Conservation (phyloP, 768 basidiomycete species). For the Leccinum barrowsii region DNA sequence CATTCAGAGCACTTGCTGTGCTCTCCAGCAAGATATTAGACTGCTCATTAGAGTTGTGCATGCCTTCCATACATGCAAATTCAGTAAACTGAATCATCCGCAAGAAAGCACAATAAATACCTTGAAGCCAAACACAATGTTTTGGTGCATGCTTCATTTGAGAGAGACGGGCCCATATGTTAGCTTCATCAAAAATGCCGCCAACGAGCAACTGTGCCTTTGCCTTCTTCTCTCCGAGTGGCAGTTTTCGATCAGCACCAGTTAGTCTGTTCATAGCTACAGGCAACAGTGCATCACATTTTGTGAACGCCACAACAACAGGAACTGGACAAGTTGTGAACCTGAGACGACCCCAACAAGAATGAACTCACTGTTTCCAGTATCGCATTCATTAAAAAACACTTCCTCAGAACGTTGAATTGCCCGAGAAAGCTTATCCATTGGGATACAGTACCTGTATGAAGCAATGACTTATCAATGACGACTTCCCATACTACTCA, state of each 20-base stretch:
- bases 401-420: not conserved
- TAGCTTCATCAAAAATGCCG: not conserved
- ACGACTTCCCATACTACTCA: not conserved
- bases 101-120: not conserved
- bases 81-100: not conserved
- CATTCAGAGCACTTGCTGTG: not conserved
- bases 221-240: not conserved
- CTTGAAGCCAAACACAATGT: not conserved
- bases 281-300: not conserved
- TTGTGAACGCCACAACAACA: not conserved
- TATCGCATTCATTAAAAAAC: not conserved
- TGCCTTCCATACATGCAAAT: not conserved
- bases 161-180: not conserved
- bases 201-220: not conserved
- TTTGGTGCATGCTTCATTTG: not conserved
- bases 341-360: not conserved
- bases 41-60: not conserved
- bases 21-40: not conserved
- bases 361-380: not conserved
- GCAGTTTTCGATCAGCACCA: not conserved
- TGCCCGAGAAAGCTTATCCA: not conserved
- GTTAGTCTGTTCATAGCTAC: not conserved
- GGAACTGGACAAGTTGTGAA: not conserved
- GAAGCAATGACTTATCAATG: not conserved
- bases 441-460: not conserved